These are phyloP conservation scores for Hondaea fermentalgiana DNA, from an alignment of 108 stramenopile species.

Conservation along the genomic window DNA sequence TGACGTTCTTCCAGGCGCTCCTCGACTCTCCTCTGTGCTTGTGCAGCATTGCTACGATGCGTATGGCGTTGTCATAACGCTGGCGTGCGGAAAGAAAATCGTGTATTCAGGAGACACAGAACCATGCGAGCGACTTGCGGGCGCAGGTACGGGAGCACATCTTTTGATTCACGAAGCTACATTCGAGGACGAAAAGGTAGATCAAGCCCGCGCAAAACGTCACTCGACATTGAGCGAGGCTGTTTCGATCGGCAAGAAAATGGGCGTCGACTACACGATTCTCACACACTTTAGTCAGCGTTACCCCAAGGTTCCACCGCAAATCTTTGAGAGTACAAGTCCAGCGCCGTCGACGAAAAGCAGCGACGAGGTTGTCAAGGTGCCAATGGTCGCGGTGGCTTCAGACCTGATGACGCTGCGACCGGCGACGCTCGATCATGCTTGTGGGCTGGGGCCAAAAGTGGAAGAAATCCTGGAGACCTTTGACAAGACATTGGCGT, in stretches of 20 bases:
- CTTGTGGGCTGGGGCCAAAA: background rate
- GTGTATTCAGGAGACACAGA: conserved; percentile 89
- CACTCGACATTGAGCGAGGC: conserved; percentile 90
- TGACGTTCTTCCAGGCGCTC: background rate
- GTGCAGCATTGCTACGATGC: conserved; percentile 77
- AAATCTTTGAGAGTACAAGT: background rate
- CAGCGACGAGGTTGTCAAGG: background rate
- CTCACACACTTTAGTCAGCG: conserved; percentile 94
- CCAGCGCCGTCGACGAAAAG: background rate
- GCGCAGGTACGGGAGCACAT: conserved; percentile 56
- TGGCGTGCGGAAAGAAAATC: conserved; percentile 64
- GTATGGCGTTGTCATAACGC: conserved; percentile 67
- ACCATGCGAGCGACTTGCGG: conserved; percentile 66
- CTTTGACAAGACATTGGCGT: background rate
- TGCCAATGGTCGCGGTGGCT: background rate
- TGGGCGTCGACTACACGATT: conserved; percentile 63
- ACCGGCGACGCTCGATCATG: background rate
- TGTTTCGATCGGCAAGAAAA: conserved; percentile 57
- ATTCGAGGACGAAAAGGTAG: conserved; percentile 85
- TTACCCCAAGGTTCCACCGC: conserved; percentile 60
- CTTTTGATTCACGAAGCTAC: conserved; percentile 94
- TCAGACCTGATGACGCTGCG: background rate
- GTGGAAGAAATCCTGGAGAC: background rate
- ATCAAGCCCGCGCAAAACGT: conserved; percentile 68
- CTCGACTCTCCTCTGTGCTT: conserved; percentile 43